Conservation (phyloP, 2,329 filamentous ascomycete species). For the Botryotinia calthae region DNA sequence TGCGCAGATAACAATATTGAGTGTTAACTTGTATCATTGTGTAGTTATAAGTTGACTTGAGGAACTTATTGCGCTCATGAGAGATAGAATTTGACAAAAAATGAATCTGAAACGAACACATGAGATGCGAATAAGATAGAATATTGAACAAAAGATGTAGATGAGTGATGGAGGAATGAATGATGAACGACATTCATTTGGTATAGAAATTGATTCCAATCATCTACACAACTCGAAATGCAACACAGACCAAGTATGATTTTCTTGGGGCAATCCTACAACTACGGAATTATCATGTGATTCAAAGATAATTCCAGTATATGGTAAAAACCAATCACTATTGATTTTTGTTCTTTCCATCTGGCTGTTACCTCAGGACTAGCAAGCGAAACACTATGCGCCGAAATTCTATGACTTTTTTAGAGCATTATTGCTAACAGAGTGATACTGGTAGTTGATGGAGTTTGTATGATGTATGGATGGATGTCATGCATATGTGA, state of each 20-base stretch:
- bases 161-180: not conserved
- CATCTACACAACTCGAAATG: not conserved
- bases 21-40: not conserved
- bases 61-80: not conserved
- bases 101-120: not conserved
- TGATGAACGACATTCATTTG: not conserved
- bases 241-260: not conserved
- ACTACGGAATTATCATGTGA: not conserved
- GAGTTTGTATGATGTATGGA: not conserved
- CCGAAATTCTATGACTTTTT: not conserved
- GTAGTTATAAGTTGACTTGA: not conserved
- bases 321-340: not conserved
- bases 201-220: not conserved
- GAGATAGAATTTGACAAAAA: not conserved
- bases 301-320: not conserved
- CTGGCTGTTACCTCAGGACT: not conserved
- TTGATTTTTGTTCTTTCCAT: not conserved
- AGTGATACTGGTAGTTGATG: not conserved
- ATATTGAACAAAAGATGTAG: not conserved
- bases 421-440: not conserved
- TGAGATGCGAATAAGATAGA: not conserved
- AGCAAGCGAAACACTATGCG: not conserved
- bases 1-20: not conserved
- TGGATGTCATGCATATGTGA: not conserved
- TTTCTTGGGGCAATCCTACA: not conserved